These are phyloP conservation scores for Lyophyllum semitale DNA, from an alignment of 768 basidiomycete genomes.

Conservation along the genomic window DNA sequence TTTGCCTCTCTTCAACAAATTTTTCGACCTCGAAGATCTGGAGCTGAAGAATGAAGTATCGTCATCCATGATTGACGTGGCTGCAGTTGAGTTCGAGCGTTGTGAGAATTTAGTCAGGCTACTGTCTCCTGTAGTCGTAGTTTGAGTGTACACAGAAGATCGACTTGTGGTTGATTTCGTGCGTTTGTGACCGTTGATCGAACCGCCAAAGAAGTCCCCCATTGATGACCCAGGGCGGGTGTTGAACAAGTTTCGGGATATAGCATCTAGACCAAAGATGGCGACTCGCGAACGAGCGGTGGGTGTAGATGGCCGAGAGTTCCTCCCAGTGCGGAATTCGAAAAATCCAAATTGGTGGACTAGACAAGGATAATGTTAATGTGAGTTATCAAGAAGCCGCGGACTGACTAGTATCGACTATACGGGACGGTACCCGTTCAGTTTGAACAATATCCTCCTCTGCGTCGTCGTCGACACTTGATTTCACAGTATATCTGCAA, in stretches of 20 bases:
- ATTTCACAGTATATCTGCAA: conserved; percentile 76
- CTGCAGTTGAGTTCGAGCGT: conserved; percentile 72
- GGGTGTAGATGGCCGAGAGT: conserved; percentile 84
- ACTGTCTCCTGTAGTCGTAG: conserved; percentile 66
- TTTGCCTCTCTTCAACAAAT: conserved; percentile 41
- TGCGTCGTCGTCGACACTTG: conserved; percentile 70
- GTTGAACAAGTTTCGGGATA: conserved; percentile 88
- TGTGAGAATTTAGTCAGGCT: conserved; percentile 73
- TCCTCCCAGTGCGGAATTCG: conserved; percentile 76
- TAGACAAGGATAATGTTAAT: conserved; percentile 27
- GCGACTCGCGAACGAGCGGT: conserved; percentile 77
- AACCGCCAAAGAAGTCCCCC: conserved; percentile 76
- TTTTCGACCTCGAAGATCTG: conserved; percentile 50
- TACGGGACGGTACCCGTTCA: conserved; percentile 67
- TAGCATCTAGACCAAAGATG: conserved; percentile 88
- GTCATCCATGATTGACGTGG: conserved; percentile 62
- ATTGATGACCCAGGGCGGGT: conserved; percentile 65
- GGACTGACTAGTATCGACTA: conserved; percentile 81
- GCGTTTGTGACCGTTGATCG: conserved; percentile 67
- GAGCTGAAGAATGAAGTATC: conserved; percentile 50
- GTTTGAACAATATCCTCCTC: conserved; percentile 87
- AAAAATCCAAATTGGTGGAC: conserved; percentile 90
- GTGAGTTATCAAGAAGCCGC: background rate
- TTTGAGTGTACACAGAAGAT: conserved; percentile 72
- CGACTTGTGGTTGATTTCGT: conserved; percentile 72